Base-by-base conservation (phyloP, 495 filamentous ascomycete species). In the Podospora pseudopauciseta region DNA sequence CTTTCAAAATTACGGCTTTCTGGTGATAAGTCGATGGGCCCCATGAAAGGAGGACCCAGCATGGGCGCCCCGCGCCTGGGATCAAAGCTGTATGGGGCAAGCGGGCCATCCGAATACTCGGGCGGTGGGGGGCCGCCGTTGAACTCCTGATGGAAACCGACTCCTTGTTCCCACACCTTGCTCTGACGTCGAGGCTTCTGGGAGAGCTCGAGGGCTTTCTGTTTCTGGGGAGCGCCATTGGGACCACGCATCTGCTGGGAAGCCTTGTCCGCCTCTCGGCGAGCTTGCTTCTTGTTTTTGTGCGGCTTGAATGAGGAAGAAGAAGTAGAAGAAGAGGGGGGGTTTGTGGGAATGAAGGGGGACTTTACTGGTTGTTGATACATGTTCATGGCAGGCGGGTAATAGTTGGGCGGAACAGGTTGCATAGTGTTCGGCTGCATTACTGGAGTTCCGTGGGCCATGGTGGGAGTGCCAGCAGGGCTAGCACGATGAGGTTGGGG, bases 1-100 rank as follows among this genome's bases (percentile, higher is more conserved):
- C 87, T 84, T 74, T 94, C 90, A 84, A 91, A 92, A 60, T 86
- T 79, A 67, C 88, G 87, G 74, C 81, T 88, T 71, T 87, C 86
- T 66, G 89, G 90, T 49, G 91, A 89, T 66, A 94, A 71, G 80
- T 92, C 85, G 72, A 83, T 69, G 30, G 70, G 72, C 61, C 73
- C 71, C 60, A 70, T 65, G 63, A 78, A 78, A 44, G 78, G 74
- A 70, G 80, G 74, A 72, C 77, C 73, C 68, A 79, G 67, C 67
- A 78, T 72, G 65, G 77, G 67, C 66, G 75, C 76, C 63, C 71
- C 63, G 66, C 76, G 75, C 9, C 74, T 70, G 49, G 76, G 70
- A 62, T 72, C 63, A 55, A 77, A 73, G 27, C 68, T 68, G 65
- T 76, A 67, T 61, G 70, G 63, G 56, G 70, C 56, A 66, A 71